These are phyloP conservation scores for Malus hybrid DNA, from an alignment of 331 rosid species.

Conservation along the genomic window DNA sequence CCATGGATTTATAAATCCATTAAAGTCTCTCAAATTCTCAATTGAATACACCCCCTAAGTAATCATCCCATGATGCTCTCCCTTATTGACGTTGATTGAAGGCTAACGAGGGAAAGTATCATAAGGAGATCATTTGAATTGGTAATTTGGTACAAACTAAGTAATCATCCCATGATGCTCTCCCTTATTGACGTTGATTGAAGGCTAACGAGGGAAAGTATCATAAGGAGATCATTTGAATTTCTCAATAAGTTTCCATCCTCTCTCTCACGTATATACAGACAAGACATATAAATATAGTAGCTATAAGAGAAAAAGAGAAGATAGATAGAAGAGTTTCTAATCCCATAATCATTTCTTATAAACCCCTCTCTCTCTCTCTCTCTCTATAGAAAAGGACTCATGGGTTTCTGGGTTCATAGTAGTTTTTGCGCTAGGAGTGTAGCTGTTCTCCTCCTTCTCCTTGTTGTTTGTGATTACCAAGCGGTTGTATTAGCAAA, in stretches of 20 bases:
- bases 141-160: too few species aligned
- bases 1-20: too few species aligned
- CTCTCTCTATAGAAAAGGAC: not conserved
- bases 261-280: not conserved
- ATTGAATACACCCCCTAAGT: too few species aligned
- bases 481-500: not conserved
- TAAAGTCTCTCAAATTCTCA: too few species aligned
- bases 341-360: not conserved
- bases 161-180: too few species aligned
- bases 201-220: too few species aligned
- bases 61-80: too few species aligned
- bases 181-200: too few species aligned
- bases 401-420: constrained; percentile 17
- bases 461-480: not conserved
- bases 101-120: too few species aligned
- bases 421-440: not conserved
- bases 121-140: too few species aligned
- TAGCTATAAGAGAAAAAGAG: not conserved
- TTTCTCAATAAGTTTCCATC: not conserved
- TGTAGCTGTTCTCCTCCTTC: not conserved
- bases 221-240: too few species aligned
- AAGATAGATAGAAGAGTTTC: not conserved
- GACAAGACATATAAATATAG: not conserved
- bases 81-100: too few species aligned
- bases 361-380: not conserved